These are phyloP conservation scores for Kodamaea sagamina DNA, from an alignment of 805 yeast species.

Conservation along the genomic window DNA sequence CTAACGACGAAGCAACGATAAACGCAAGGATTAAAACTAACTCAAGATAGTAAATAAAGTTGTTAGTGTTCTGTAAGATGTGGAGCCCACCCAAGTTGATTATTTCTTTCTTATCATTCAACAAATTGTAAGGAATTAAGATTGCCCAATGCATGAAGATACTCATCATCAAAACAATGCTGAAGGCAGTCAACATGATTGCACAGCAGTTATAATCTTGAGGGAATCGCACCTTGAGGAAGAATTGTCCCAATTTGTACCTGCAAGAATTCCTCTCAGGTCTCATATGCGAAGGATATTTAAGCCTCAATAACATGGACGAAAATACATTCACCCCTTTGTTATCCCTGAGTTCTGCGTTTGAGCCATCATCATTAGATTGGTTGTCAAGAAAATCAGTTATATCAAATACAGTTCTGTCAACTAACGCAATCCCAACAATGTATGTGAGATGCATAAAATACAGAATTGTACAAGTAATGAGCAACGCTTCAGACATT, in stretches of 20 bases:
- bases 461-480: conserved; percentile 59
- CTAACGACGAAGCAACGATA: conserved; percentile 49
- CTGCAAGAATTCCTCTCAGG: conserved; percentile 23
- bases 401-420: conserved; percentile 62
- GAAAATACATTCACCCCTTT: conserved; percentile 34
- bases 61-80: conserved; percentile 36
- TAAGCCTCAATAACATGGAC: conserved; percentile 22
- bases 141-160: conserved; percentile 24
- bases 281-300: conserved; percentile 15
- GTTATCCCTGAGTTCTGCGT: conserved; percentile 14
- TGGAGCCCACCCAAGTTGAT: conserved; percentile 13
- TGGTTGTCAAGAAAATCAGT: conserved; percentile 43
- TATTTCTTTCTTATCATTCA: conserved; percentile 14
- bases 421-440: conserved; percentile 65
- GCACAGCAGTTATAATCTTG: conserved; percentile 24
- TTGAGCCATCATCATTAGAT: conserved; percentile 5
- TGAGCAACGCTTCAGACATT: conserved; percentile 28
- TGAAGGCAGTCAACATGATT: conserved; percentile 24
- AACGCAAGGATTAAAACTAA: conserved; percentile 53
- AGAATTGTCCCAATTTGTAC: conserved; percentile 34
- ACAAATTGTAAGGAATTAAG: conserved; percentile 20
- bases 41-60: conserved; percentile 56
- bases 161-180: conserved; percentile 18
- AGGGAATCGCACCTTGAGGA: conserved; percentile 42
- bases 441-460: conserved; percentile 63